Evolutionary conservation across 78 protist genomes (phyloP), one percentile per base, ranked within the genome.

Genomic region (Anaeramoeba flamelloides): DNA sequence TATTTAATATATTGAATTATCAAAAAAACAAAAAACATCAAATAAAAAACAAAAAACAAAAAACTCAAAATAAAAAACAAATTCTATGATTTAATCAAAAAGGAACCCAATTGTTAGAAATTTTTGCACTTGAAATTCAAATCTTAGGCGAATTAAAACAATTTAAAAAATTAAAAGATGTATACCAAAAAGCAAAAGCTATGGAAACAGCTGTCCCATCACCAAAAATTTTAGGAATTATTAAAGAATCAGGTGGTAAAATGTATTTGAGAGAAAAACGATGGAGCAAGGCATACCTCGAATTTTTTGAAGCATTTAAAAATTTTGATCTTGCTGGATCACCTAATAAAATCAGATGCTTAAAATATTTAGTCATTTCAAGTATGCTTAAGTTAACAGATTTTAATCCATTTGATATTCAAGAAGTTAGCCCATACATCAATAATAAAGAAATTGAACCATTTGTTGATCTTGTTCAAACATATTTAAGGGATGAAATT

Each of bases 251-350:
- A 76, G 97, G 97, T 65, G 84, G 84, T 36, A 91, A 92, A 84
- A 94, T 92, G 94, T 88, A 89, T 87, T 88, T 95, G 95, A 69
- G 82, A 64, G 93, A 91, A 74, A 87, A 86, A 33, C 84, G 85
- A 40, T 94, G 92, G 91, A 86, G 76, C 41, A 80, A 82, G 38
- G 97, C 97, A 22, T 82, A 93, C 38, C 77, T 77, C 4, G 98
- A 92, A 86, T 94, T 94, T 40, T 94, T 94, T 75, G 96, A 94
- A 84, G 98, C 98, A 8, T 95, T 95, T 89, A 94, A 94, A 90
- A 90, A 83, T 87, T 95, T 91, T 85, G 97, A 94, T 82, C 93
- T 89, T 79, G 91, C 94, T 26, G 95, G 95, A 37, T 74, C 78
- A 39, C 78, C 83, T 33, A 81, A 91, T 40, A 84, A 94, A 40